Base-by-base conservation (phyloP, 768 basidiomycete species). In the Piloderma croceum region DNA sequence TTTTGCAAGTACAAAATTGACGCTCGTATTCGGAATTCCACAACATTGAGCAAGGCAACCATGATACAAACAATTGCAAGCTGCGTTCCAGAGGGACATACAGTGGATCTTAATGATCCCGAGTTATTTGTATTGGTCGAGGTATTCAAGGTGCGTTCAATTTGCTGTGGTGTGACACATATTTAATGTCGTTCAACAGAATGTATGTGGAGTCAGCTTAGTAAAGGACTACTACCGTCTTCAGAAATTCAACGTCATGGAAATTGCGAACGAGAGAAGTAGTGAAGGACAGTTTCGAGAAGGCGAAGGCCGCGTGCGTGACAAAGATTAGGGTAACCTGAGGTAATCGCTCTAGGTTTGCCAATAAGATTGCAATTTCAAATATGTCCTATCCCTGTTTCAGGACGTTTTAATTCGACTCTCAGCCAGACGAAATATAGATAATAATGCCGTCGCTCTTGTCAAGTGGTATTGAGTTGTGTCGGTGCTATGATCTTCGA, bases 191-290 rank as follows among this genome's bases (percentile, higher is more conserved):
- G n/a, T n/a, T n/a, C n/a, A 42, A n/a, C 51, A 90, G 87, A 79
- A 77, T 46, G 66, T 84, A 1, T 89, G 85, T 48, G 84, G 89
- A 3, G 66, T 90, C 20, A 79, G 85, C 40, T 62, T 90, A 19
- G 79, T 89, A 4, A 69, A 74, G 49, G 75, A 83, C 44, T 90
- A 89, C 53, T 81, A 88, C 49, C 63, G 63, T 21, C 63, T 78
- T 23, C 76, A 79, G 41, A 90, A 84, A 51, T 90, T 84, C 68
- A 90, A 90, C 48, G 79, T 86, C 3, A 76, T 80, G 69, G 79
- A 81, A 57, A 70, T 90, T 34, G 82, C 81, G 1, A 77, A 73
- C 39, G 53, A 60, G 24, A 73, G 64, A 52, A 70, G 72, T 21
- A 59, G 47, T 3, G 55, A 61, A 17, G 61, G 60, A 4, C 56